These are phyloP conservation scores for Pyricularia sp. DNA, from an alignment of 2,329 filamentous ascomycete genomes.

Conservation along the genomic window DNA sequence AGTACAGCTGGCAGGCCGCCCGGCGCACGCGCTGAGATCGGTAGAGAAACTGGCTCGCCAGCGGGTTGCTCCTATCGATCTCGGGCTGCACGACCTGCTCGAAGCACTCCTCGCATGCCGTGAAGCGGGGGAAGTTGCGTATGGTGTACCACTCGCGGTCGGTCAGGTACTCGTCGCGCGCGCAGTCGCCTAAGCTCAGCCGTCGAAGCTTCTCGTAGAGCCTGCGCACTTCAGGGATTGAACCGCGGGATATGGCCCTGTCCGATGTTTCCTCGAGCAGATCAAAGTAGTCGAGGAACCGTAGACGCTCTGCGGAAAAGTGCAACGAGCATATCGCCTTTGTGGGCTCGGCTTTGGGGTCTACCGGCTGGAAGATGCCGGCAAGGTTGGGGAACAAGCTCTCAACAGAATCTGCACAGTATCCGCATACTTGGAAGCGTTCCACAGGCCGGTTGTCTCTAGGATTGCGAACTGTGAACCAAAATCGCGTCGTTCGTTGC, in stretches of 20 bases:
- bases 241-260: slow-evolving; percentile 31
- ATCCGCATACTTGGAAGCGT: slow-evolving; percentile 66
- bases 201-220: slow-evolving; percentile 57
- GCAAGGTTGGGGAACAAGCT: slow-evolving; percentile 63
- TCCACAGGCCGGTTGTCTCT: slow-evolving; percentile 53
- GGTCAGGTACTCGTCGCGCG: slow-evolving; percentile 50
- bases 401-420: slow-evolving; percentile 65
- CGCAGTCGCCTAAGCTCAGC: slow-evolving; percentile 54
- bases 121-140: slow-evolving; percentile 64
- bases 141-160: slow-evolving; percentile 70
- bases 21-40: slow-evolving; percentile 44
- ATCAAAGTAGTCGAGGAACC: slow-evolving; percentile 50
- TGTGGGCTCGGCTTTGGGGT: slow-evolving; percentile 34
- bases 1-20: slow-evolving; percentile 68
- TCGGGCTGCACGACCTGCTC: slow-evolving; percentile 68
- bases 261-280: slow-evolving; percentile 49
- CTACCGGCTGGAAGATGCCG: slow-evolving; percentile 52
- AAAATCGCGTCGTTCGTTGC: slow-evolving; percentile 47
- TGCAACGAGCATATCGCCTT: slow-evolving; percentile 60
- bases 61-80: slow-evolving; percentile 32
- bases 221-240: slow-evolving; percentile 45
- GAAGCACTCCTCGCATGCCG: slow-evolving; percentile 82
- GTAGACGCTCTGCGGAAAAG: slow-evolving; percentile 38
- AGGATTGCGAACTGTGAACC: slow-evolving; percentile 69
- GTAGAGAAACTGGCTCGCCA: slow-evolving; percentile 58